These are phyloP conservation scores for Vaccinium myrtillus DNA, from an alignment of 148 eudicot species.

Conservation along the genomic window DNA sequence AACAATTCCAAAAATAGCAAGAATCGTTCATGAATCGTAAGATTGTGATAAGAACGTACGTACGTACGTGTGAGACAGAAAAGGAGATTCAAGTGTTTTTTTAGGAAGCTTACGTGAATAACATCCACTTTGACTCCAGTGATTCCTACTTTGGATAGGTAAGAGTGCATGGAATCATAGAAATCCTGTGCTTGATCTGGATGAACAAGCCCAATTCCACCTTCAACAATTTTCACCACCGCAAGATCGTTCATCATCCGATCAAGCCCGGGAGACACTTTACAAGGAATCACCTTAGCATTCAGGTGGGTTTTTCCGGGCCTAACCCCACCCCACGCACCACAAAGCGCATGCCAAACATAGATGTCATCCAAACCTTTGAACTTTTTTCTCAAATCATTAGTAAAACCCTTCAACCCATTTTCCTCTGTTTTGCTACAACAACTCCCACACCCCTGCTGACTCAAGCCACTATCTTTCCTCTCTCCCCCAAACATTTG, in stretches of 20 bases:
- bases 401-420: conserved; percentile 62
- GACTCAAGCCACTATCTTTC: background rate
- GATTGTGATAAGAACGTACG: background rate
- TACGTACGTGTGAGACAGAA: background rate
- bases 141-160: conserved; percentile 51
- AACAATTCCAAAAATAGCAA: background rate
- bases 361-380: conserved; percentile 61
- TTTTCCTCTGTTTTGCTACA: conserved; percentile 19
- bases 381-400: conserved; percentile 43
- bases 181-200: conserved; percentile 58
- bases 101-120: conserved; percentile 46
- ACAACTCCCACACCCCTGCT: conserved; percentile 4
- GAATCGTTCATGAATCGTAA: background rate
- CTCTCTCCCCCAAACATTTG: conserved; percentile 32
- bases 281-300: conserved; percentile 37
- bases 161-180: conserved; percentile 65
- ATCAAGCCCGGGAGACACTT: conserved; percentile 50
- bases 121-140: conserved; percentile 74
- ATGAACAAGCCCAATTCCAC: conserved; percentile 60
- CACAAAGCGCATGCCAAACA: conserved; percentile 73
- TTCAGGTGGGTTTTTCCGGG: conserved; percentile 52
- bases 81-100: background rate
- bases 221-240: conserved; percentile 54
- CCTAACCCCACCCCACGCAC: conserved; percentile 77
- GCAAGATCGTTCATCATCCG: conserved; percentile 68